These are phyloP conservation scores for Citrus maxima DNA, from an alignment of 345 rosid genomes.

Conservation along the genomic window DNA sequence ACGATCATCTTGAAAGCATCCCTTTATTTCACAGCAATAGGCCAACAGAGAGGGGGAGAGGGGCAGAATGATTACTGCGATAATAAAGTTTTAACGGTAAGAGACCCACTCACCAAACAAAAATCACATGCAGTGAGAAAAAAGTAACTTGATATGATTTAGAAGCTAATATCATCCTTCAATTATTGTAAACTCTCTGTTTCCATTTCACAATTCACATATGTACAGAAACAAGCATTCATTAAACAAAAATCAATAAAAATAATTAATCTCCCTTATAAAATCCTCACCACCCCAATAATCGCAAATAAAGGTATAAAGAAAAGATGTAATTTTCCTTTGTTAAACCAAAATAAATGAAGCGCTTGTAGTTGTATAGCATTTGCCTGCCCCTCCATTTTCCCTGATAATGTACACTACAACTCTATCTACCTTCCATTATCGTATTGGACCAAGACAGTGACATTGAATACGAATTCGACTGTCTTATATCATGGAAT, in stretches of 20 bases:
- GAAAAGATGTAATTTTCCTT: not conserved
- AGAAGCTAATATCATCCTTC: not conserved
- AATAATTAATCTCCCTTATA: not conserved
- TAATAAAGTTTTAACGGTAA: not conserved
- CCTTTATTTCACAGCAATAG: no score
- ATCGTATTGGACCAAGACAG: slow-evolving; percentile 35
- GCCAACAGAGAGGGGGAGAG: not conserved
- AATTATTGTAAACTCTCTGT: not conserved
- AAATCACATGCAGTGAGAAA: not conserved
- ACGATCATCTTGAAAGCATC: no score
- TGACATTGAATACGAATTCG: slow-evolving; percentile 38
- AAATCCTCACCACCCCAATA: not conserved
- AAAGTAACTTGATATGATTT: not conserved
- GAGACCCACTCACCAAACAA: slow-evolving; percentile 1
- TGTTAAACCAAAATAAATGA: no score
- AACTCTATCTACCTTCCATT: slow-evolving; percentile 40
- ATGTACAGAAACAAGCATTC: not conserved
- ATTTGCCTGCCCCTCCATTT: not conserved
- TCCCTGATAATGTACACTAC: not conserved
- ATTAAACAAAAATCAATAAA: not conserved
- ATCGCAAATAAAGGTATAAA: not conserved
- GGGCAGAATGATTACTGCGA: not conserved
- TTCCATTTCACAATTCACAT: not conserved
- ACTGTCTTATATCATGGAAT: slow-evolving; percentile 34
- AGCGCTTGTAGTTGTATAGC: not conserved